A percentile compares a stretch with the other conserved stretches of the same genome.
These are phyloP conservation scores for Chlamydomonas reinhardtii DNA, from an alignment of 163 green algal species.

Conservation along the genomic window DNA sequence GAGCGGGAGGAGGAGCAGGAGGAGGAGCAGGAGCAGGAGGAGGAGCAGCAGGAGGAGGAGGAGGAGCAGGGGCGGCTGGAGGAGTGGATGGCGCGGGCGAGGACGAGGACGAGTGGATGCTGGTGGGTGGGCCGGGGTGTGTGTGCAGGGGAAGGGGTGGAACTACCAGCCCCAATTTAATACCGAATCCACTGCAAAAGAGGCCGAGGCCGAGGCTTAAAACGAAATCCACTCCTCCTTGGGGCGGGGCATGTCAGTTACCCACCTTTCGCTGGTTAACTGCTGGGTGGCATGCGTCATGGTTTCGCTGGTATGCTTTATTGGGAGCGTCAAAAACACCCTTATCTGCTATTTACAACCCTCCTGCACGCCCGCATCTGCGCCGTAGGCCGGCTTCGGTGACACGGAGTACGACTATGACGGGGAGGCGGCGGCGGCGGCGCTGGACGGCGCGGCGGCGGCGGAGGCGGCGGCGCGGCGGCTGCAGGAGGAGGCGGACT, in stretches of 20 bases:
- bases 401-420: slow-evolving; percentile 2
- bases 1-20: background rate
- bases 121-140: background rate
- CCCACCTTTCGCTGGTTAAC: too few species aligned
- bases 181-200: too few species aligned
- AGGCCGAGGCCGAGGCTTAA: too few species aligned
- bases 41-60: background rate
- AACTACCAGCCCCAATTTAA: too few species aligned
- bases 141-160: too few species aligned
- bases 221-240: too few species aligned
- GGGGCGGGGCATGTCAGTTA: too few species aligned
- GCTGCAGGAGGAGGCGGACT: slow-evolving; percentile 41
- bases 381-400: background rate
- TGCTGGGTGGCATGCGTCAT: too few species aligned
- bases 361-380: background rate
- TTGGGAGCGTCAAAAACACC: too few species aligned
- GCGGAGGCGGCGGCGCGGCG: slow-evolving; percentile 16
- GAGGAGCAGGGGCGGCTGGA: background rate
- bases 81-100: background rate
- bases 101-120: slow-evolving; percentile 25
- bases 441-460: slow-evolving; percentile 10
- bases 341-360: background rate
- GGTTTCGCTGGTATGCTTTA: too few species aligned
- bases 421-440: background rate
- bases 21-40: background rate